Conservation (phyloP, 2,329 filamentous ascomycete genomes). For the Trichoderma koningii region DNA sequence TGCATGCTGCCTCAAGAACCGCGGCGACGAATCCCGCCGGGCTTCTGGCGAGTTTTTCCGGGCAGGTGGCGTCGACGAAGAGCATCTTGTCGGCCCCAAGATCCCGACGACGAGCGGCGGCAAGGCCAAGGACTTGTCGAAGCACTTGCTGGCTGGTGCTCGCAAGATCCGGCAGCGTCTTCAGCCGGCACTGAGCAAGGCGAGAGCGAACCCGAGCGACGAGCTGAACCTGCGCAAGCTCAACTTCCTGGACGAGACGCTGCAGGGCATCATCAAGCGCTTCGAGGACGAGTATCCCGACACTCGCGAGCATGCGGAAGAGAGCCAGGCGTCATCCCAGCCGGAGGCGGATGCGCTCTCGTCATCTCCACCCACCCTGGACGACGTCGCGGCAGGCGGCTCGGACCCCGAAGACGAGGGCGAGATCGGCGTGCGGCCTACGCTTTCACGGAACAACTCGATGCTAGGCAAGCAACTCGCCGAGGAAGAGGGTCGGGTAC, state of each 20-base stretch:
- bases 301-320: constrained; percentile 55
- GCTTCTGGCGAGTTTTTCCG: constrained; percentile 56
- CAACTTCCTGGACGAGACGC: constrained; percentile 82
- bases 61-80: constrained; percentile 47
- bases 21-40: constrained; percentile 61
- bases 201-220: constrained; percentile 66
- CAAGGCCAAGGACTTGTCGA: constrained; percentile 90
- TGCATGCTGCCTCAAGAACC: constrained; percentile 84
- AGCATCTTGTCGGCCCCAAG: constrained; percentile 34
- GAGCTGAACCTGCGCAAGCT: constrained; percentile 80
- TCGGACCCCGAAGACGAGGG: constrained; percentile 56
- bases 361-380: constrained; percentile 34
- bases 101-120: constrained; percentile 43
- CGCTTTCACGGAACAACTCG: constrained; percentile 55
- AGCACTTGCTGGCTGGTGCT: constrained; percentile 82
- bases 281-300: constrained; percentile 98
- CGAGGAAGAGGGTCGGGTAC: constrained; percentile 59
- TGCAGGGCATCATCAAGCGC: constrained; percentile 87
- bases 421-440: constrained; percentile 42
- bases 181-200: constrained; percentile 79
- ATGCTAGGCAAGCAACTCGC: constrained; percentile 56
- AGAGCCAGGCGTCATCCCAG: constrained; percentile 16
- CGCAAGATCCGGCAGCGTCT: constrained; percentile 83
- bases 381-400: constrained; percentile 42
- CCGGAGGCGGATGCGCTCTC: constrained; percentile 31